phyloP scores from a whole-genome alignment of 768 basidiomycete species.

The Termitomyces sp. region DNA sequence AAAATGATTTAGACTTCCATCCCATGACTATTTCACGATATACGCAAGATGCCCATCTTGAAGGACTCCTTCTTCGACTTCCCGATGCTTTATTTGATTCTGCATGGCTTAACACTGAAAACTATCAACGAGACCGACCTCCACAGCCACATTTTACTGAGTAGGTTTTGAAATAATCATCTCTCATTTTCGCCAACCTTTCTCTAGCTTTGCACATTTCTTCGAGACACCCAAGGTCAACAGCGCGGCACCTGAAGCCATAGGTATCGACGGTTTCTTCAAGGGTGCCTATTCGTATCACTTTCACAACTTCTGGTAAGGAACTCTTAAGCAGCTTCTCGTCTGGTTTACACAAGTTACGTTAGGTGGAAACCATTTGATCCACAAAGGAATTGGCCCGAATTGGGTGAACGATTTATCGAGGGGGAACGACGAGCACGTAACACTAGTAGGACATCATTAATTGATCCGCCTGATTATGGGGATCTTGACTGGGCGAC shows the following conservation, averaged over 20 bases:
- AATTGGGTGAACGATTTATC: slow-evolving; percentile 76
- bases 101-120: slow-evolving; percentile 93
- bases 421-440: slow-evolving; percentile 71
- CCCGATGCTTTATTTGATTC: slow-evolving; percentile 97
- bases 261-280: slow-evolving; percentile 96
- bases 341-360: not conserved
- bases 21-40: slow-evolving; percentile 94
- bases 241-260: slow-evolving; percentile 77
- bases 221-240: slow-evolving; percentile 73
- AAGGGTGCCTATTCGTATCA: slow-evolving; percentile 94
- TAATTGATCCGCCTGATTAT: slow-evolving; percentile 51
- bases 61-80: slow-evolving; percentile 76
- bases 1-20: slow-evolving; percentile 94
- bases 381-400: slow-evolving; percentile 89
- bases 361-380: slow-evolving; percentile 96
- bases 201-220: slow-evolving; percentile 75
- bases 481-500: slow-evolving; percentile 89
- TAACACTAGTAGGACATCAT: slow-evolving; percentile 27
- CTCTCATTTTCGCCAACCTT: slow-evolving; percentile 1
- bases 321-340: not conserved
- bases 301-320: slow-evolving; percentile 90
- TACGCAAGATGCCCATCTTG: slow-evolving; percentile 82
- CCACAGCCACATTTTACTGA: slow-evolving; percentile 91
- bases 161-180: slow-evolving; percentile 32
- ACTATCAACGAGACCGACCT: slow-evolving; percentile 86